Conservation (phyloP, 495 filamentous ascomycete species). For the Xylaria palmicola region DNA sequence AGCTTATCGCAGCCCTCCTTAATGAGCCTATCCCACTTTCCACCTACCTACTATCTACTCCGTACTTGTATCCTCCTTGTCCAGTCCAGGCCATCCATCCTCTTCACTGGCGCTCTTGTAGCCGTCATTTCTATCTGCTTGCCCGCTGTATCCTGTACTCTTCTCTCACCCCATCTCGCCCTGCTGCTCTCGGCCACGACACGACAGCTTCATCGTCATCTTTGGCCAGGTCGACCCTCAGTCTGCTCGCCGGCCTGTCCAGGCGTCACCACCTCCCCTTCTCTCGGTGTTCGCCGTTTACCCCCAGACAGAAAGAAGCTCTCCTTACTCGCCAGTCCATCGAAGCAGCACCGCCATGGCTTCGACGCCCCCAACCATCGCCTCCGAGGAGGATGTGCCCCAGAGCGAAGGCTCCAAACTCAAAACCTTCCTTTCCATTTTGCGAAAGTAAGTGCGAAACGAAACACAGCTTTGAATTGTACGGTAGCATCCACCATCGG, state of each 20-base stretch:
- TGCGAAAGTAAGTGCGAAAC: constrained; percentile 65
- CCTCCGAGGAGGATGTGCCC: constrained; percentile 56
- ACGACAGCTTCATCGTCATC: neutral
- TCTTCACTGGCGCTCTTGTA: constrained; percentile 1
- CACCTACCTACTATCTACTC: neutral
- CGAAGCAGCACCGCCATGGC: constrained; percentile 23
- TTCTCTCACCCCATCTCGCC: neutral
- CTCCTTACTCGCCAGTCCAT: neutral
- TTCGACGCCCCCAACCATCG: constrained; percentile 19
- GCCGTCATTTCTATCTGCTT: neutral
- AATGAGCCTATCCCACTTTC: constrained; percentile 4
- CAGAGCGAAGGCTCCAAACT: constrained; percentile 82
- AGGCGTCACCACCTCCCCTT: neutral
- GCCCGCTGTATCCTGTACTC: neutral
- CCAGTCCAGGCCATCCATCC: too few species aligned
- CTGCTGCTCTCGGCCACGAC: too few species aligned
- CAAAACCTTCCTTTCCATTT: constrained; percentile 76
- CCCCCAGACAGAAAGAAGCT: neutral
- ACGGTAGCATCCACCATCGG: too few species aligned
- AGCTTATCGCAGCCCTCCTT: constrained; percentile 7
- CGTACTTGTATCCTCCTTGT: neutral
- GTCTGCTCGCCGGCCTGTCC: neutral
- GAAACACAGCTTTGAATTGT: too few species aligned
- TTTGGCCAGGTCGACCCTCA: neutral
- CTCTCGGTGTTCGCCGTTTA: too few species aligned